Evolutionary conservation across 1,139 yeast genomes (phyloP), one percentile per base, ranked within the genome.

Genomic region (Wickerhamomyces sp.): DNA sequence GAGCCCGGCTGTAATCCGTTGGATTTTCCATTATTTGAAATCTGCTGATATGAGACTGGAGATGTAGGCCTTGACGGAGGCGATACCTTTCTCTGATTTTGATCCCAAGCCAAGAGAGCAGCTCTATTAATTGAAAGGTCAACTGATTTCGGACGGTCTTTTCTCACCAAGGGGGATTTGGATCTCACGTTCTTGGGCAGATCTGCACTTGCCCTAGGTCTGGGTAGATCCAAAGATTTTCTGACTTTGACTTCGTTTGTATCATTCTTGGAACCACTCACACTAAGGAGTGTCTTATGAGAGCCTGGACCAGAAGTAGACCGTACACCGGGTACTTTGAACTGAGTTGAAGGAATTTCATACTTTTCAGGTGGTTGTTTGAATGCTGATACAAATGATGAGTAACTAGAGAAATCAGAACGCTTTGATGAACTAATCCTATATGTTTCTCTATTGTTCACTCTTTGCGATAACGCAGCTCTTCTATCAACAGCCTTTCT

Each of bases 71-170:
- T 48, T 9, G 53, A 36, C 10, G 52, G 48, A 7, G 49, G 48
- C 23, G 56, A 37, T 6, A 39, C 43, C 18, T 43, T 46, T n/a
- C 49, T 47, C 6, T 54, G 49, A 26, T 50, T 48, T 13, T 52
- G 55, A 37, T 55, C 58, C 63, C 63, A 60, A 3, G 63, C 64
- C 10, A 59, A 38, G 11, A 55, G 32, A 1, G 65, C 65, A 15
- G 65, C 65, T 40, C 54, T 53, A 29, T 53, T 56, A 11, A 60
- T 53, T 11, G 58, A 47, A 5, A 54, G 23, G 14, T 57, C 61
- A 26, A 54, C 50, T 2, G 60, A 57, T 39, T 53, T 56, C 9
- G 59, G 58, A 27, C 59, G 51, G 30, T 54, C 51, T 15, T 18
- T 44, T 44, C 50, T 45, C 7, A 39, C 30, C 13, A 41, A 27